phyloP scores from a whole-genome alignment of 2,329 filamentous ascomycete species.

The Aotearoamyces nothofagi region DNA sequence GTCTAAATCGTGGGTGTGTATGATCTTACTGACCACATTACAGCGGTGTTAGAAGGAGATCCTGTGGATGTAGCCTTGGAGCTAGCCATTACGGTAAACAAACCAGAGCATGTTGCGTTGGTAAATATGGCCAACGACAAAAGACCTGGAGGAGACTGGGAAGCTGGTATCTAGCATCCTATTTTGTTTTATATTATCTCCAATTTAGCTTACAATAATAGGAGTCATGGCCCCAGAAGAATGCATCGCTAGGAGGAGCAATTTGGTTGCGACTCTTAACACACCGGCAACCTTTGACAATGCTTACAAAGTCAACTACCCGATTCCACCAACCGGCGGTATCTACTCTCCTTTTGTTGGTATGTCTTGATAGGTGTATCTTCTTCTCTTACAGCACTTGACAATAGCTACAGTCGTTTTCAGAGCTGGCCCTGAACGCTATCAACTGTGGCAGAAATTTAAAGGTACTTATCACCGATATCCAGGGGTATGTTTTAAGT shows the following conservation, averaged over 20 bases:
- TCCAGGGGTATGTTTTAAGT: too few relatives aligned
- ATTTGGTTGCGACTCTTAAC: constrained; percentile 51
- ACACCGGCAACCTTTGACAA: constrained; percentile 38
- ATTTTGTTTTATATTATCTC: background rate
- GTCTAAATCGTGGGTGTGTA: too few relatives aligned
- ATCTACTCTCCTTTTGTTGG: constrained; percentile 55
- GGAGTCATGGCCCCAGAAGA: constrained; percentile 51
- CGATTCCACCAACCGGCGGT: constrained; percentile 53
- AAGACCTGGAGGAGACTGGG: constrained; percentile 67
- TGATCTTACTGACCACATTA: too few relatives aligned
- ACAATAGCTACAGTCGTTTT: constrained; percentile 41
- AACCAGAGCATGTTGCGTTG: constrained; percentile 37
- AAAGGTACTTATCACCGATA: constrained; percentile 20
- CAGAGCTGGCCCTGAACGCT: constrained; percentile 48
- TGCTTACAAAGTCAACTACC: constrained; percentile 41
- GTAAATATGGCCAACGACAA: constrained; percentile 66
- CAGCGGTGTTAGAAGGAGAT: constrained; percentile 37
- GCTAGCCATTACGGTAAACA: constrained; percentile 30
- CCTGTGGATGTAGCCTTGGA: constrained; percentile 44
- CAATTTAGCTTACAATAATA: too few relatives aligned
- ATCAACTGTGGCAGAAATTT: constrained; percentile 39
- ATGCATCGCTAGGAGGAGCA: constrained; percentile 59
- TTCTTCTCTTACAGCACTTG: too few relatives aligned
- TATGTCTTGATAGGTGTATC: constrained; percentile 20
- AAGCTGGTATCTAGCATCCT: constrained; percentile 30